Conservation (phyloP, 768 basidiomycete species). For the Mycena galericulata region DNA sequence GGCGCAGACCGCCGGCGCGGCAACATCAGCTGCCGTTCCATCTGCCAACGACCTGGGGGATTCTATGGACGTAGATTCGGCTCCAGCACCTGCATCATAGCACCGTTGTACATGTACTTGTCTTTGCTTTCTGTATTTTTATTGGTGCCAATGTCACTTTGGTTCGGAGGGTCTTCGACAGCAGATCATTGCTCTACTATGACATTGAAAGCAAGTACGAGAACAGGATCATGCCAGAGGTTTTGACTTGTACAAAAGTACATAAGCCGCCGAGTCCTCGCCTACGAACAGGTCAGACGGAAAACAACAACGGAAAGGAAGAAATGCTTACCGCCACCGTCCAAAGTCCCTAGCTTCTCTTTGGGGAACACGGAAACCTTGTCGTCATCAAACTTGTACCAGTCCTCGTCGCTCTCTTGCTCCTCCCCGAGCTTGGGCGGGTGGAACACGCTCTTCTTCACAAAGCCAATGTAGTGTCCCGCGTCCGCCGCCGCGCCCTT, state of each 20-base stretch:
- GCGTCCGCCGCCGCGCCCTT: constrained; percentile 96
- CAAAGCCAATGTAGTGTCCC: constrained; percentile 96
- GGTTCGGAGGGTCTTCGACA: not conserved
- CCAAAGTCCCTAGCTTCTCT: constrained; percentile 86
- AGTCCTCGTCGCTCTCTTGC: constrained; percentile 80
- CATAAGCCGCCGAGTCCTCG: constrained; percentile 91
- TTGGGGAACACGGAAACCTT: constrained; percentile 88
- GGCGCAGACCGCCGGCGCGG: constrained; percentile 66
- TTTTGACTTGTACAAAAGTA: constrained; percentile 86
- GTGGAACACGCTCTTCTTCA: constrained; percentile 81
- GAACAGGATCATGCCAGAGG: constrained; percentile 33
- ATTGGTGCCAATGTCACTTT: not conserved
- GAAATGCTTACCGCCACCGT: constrained; percentile 77
- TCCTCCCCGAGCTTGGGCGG: constrained; percentile 51
- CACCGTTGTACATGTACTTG: constrained; percentile 5
- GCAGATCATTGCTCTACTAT: not conserved
- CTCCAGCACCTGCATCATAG: not conserved
- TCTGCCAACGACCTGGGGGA: constrained; percentile 76
- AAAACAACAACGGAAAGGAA: not conserved
- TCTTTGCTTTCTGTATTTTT: constrained; percentile 29
- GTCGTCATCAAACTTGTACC: constrained; percentile 98
- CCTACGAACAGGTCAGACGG: constrained; percentile 51
- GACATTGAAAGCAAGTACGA: not conserved
- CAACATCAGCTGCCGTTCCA: constrained; percentile 78
- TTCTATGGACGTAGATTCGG: constrained; percentile 25